Evolutionary conservation across 2,329 filamentous ascomycete species (phyloP).

Genomic region (Shiraia bambusicola): DNA sequence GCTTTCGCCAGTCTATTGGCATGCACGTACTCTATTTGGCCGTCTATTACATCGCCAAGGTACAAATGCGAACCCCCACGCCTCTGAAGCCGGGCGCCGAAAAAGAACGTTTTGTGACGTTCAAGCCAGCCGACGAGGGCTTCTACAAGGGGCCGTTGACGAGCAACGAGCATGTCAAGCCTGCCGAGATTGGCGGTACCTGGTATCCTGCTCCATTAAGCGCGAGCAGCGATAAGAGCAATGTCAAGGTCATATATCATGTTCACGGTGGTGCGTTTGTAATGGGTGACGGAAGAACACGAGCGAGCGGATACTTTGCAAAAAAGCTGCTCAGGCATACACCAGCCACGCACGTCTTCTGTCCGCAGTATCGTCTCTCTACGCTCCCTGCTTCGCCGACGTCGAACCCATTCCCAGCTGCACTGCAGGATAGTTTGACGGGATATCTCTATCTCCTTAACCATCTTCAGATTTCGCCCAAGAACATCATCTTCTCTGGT

Average conservation of each 20-base stretch:
- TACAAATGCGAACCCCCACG: slow-evolving; percentile 33
- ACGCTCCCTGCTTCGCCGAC: slow-evolving; percentile 39
- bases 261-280: slow-evolving; percentile 55
- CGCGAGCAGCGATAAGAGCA: slow-evolving; percentile 10
- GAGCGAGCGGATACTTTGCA: slow-evolving; percentile 34
- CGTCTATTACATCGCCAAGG: slow-evolving; percentile 34
- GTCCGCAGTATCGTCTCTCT: slow-evolving; percentile 53
- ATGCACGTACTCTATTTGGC: slow-evolving; percentile 37
- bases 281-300: slow-evolving; percentile 46
- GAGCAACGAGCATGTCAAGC: slow-evolving; percentile 37
- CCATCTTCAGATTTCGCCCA: slow-evolving; percentile 43
- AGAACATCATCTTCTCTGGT: slow-evolving; percentile 49
- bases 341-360: slow-evolving; percentile 45
- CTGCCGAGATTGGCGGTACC: slow-evolving; percentile 44
- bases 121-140: slow-evolving; percentile 22
- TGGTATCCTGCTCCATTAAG: slow-evolving; percentile 44
- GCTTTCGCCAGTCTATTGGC: slow-evolving; percentile 42
- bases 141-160: slow-evolving; percentile 36
- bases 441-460: slow-evolving; percentile 50
- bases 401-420: slow-evolving; percentile 53
- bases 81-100: slow-evolving; percentile 42
- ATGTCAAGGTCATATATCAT: slow-evolving; percentile 47
- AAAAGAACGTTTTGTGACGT: slow-evolving; percentile 43
- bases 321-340: slow-evolving; percentile 41
- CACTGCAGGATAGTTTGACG: slow-evolving; percentile 53